phyloP scores from a whole-genome alignment of 495 filamentous ascomycete genomes.

The Melanomma pulvis-pyrius region DNA sequence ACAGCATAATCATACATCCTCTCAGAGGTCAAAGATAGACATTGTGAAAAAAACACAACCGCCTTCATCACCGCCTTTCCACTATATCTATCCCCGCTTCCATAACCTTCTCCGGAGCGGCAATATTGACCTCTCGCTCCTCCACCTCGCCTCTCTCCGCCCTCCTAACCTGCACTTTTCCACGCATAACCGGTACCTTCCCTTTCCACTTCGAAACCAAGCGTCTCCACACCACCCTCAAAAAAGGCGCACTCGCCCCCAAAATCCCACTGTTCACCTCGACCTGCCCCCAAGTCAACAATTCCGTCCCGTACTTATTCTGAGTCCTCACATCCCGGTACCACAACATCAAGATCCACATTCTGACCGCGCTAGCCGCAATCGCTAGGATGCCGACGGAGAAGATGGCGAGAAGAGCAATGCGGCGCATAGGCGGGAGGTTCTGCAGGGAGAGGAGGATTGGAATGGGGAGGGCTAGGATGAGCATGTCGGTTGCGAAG shows the following conservation, averaged over 20 bases:
- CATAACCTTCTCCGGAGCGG: too few species aligned
- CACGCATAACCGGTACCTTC: too few species aligned
- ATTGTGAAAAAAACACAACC: too few species aligned
- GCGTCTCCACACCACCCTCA: conserved; percentile 3
- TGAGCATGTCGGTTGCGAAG: conserved; percentile 13
- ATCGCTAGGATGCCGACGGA: conserved; percentile 11
- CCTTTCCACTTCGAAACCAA: too few species aligned
- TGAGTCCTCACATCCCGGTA: background rate
- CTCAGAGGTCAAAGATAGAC: too few species aligned
- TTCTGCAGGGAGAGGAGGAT: background rate
- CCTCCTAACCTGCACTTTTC: background rate
- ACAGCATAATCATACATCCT: too few species aligned
- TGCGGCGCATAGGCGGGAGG: background rate
- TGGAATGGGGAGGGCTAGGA: background rate
- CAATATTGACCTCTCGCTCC: too few species aligned
- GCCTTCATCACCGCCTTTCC: too few species aligned
- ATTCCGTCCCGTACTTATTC: conserved; percentile 7
- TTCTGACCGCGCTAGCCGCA: conserved; percentile 6
- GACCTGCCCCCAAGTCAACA: conserved; percentile 13
- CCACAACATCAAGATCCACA: conserved; percentile 7
- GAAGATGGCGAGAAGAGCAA: conserved; percentile 13
- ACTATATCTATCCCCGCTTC: too few species aligned
- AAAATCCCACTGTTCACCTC: conserved; percentile 22
- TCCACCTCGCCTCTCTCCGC: too few species aligned
- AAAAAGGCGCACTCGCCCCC: conserved; percentile 7